Conservation (phyloP, 1,139 yeast genomes). For the Candida sp. region DNA sequence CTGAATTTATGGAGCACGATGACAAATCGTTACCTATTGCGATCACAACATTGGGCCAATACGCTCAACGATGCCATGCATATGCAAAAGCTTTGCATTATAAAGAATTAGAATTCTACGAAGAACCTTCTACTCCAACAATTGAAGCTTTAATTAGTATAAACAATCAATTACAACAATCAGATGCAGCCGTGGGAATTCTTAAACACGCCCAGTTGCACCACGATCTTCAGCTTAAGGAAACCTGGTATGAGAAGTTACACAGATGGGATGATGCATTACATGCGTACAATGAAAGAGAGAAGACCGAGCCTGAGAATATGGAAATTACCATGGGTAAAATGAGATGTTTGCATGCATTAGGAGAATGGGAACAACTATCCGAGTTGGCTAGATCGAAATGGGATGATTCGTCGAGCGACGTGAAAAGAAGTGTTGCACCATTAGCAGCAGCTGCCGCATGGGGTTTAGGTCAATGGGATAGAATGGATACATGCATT, state of each 20-base stretch:
- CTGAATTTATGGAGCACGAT: slow-evolving; percentile 98
- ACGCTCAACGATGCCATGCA: slow-evolving; percentile 95
- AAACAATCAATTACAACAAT: slow-evolving; percentile 91
- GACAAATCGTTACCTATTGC: slow-evolving; percentile 92
- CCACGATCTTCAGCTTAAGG: slow-evolving; percentile 88
- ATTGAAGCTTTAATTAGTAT: slow-evolving; percentile 90
- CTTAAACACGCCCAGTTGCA: slow-evolving; percentile 93
- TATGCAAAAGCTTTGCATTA: slow-evolving; percentile 97
- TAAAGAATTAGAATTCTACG: slow-evolving; percentile 91
- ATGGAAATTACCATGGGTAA: slow-evolving; percentile 94
- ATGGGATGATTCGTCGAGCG: slow-evolving; percentile 75
- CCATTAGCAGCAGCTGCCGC: slow-evolving; percentile 99
- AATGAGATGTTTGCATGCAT: slow-evolving; percentile 95
- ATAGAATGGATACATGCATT: slow-evolving; percentile 88
- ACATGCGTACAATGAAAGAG: slow-evolving; percentile 79
- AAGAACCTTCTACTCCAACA: slow-evolving; percentile 89
- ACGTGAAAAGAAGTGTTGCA: slow-evolving; percentile 81
- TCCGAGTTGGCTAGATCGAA: slow-evolving; percentile 83
- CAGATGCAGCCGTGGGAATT: slow-evolving; percentile 98
- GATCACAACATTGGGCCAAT: slow-evolving; percentile 83
- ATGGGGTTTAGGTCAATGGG: slow-evolving; percentile 99
- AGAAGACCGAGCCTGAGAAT: slow-evolving; percentile 51
- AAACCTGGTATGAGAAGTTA: slow-evolving; percentile 95
- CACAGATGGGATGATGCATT: slow-evolving; percentile 99
- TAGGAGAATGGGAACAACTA: slow-evolving; percentile 97